Evolutionary conservation across 2,329 filamentous ascomycete genomes (phyloP).

Genomic region (Dryadomyces quercus-mongolicae): DNA sequence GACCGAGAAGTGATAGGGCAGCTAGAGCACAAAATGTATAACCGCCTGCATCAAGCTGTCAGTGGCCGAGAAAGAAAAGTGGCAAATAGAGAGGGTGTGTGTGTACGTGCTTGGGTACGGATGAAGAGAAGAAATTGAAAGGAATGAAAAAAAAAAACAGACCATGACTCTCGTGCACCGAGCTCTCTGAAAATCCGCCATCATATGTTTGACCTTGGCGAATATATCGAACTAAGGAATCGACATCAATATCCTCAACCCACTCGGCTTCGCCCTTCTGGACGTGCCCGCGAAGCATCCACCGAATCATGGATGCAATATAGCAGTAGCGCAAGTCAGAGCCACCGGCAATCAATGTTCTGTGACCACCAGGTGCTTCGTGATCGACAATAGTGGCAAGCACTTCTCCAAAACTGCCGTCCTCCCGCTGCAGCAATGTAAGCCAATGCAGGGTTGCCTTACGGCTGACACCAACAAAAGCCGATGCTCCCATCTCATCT

Average conservation of each 20-base stretch:
- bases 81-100: not conserved
- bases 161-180: constrained; percentile 76
- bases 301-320: constrained; percentile 68
- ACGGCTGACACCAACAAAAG: constrained; percentile 54
- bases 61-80: not conserved
- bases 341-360: constrained; percentile 56
- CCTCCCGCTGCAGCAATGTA: constrained; percentile 57
- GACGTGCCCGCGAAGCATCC: constrained; percentile 60
- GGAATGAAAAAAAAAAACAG: constrained; percentile 12
- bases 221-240: constrained; percentile 58
- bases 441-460: constrained; percentile 63
- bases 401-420: constrained; percentile 88
- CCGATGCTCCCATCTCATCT: constrained; percentile 10
- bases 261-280: constrained; percentile 34
- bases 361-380: not conserved
- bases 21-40: constrained; percentile 83
- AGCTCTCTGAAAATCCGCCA: constrained; percentile 68
- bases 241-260: constrained; percentile 63
- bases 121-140: not conserved
- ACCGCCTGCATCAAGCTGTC: constrained; percentile 45
- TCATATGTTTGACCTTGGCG: constrained; percentile 58
- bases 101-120: not conserved
- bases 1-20: constrained; percentile 63
- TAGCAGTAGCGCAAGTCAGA: constrained; percentile 83
- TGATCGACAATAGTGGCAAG: constrained; percentile 34